Conservation (phyloP, 192 early-diverging fungal genomes). For the Helicostylum pulchrum region DNA sequence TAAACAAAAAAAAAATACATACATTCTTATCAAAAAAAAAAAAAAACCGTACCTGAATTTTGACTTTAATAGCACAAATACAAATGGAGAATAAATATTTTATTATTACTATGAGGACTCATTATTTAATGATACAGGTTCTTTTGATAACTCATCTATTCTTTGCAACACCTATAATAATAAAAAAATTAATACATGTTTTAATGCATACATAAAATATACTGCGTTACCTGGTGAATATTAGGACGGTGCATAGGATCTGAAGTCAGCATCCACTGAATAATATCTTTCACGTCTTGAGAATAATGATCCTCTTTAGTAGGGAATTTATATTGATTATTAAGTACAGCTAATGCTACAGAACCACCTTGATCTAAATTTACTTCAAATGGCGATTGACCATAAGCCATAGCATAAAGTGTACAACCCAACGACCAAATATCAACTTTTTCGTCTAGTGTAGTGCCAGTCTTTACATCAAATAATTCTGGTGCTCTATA, state of each 20-base stretch:
- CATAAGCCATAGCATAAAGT: slow-evolving; percentile 69
- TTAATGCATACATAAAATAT: background rate
- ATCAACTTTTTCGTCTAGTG: slow-evolving; percentile 68
- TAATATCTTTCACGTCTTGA: slow-evolving; percentile 44
- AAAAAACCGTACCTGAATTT: background rate
- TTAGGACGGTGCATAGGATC: slow-evolving; percentile 57
- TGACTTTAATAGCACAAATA: background rate
- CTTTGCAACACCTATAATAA: background rate
- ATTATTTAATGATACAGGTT: background rate
- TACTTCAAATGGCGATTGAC: slow-evolving; percentile 67
- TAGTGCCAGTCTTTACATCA: slow-evolving; percentile 63
- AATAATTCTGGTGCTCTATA: slow-evolving; percentile 79
- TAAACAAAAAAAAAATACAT: background rate
- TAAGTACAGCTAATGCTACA: slow-evolving; percentile 68
- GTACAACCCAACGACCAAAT: slow-evolving; percentile 78
- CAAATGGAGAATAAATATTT: background rate
- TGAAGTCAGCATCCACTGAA: slow-evolving; percentile 59
- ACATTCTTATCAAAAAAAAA: background rate
- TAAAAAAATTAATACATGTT: background rate
- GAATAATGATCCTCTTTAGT: slow-evolving; percentile 47
- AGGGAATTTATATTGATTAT: slow-evolving; percentile 58
- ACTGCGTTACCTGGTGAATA: slow-evolving; percentile 39
- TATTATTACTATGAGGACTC: background rate
- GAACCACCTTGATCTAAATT: slow-evolving; percentile 66
- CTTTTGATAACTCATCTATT: background rate